Conservation (phyloP, 1,284 basidiomycete species). For the Xerocomus minutiporus region DNA sequence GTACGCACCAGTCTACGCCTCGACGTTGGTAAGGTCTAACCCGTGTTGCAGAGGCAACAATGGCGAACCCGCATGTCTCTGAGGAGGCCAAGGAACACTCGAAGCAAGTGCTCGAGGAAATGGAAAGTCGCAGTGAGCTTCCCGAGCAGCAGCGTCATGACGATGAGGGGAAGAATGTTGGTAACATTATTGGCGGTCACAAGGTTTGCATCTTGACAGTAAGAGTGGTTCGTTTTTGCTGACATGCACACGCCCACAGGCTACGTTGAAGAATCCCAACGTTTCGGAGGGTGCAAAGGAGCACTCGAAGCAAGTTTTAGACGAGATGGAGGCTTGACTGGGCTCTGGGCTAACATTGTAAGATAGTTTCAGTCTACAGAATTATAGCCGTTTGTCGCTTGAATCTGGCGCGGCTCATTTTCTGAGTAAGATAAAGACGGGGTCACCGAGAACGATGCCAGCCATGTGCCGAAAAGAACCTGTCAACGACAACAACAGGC, state of each 20-base stretch:
- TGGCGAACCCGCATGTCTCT: constrained; percentile 47
- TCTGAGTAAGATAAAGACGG: constrained; percentile 86
- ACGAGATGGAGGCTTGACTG: neutral
- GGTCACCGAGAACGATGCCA: constrained; percentile 87
- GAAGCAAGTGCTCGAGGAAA: constrained; percentile 40
- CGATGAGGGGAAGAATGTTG: constrained; percentile 9
- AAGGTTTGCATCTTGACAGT: constrained; percentile 15
- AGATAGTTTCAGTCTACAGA: constrained; percentile 5
- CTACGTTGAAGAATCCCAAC: constrained; percentile 38
- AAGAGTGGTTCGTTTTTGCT: constrained; percentile 3
- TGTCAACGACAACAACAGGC: constrained; percentile 92
- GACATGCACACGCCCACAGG: constrained; percentile 17
- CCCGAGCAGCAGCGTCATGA: constrained; percentile 13
- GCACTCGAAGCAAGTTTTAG: neutral
- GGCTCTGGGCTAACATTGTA: constrained; percentile 1
- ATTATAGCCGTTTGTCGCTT: neutral
- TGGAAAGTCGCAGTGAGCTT: constrained; percentile 25
- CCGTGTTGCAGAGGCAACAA: constrained; percentile 29
- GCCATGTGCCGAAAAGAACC: constrained; percentile 93
- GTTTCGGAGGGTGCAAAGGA: constrained; percentile 41
- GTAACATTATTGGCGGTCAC: constrained; percentile 27
- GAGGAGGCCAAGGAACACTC: constrained; percentile 50
- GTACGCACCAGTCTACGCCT: neutral
- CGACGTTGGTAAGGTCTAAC: neutral
- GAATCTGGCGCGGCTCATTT: constrained; percentile 40